These are phyloP conservation scores for Suillus subalutaceus DNA, from an alignment of 768 basidiomycete genomes.

Conservation along the genomic window DNA sequence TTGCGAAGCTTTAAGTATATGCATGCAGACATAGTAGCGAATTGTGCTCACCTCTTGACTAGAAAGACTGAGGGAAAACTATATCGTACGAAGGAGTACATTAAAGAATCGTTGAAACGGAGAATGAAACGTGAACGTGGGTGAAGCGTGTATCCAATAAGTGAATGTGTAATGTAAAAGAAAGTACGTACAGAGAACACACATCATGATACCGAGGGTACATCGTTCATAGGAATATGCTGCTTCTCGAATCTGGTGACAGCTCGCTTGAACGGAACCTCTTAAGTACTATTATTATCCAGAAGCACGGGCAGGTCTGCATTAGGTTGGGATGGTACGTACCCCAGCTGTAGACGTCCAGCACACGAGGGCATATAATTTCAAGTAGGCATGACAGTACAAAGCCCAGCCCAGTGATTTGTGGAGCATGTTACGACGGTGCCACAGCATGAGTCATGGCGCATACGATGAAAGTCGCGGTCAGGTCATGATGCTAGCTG, in stretches of 20 bases:
- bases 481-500: slow-evolving; percentile 96
- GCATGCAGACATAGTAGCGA: neutral
- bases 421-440: neutral
- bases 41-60: neutral
- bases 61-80: neutral
- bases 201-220: neutral
- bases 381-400: neutral
- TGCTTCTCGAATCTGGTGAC: neutral
- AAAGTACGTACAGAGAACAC: no score
- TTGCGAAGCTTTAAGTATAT: neutral
- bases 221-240: neutral
- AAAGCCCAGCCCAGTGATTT: neutral
- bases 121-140: neutral
- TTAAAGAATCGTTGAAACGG: neutral
- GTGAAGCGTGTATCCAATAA: neutral
- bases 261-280: neutral
- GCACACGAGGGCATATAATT: neutral
- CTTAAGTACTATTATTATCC: neutral
- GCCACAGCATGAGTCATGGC: slow-evolving; percentile 2
- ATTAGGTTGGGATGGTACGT: neutral
- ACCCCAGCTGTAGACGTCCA: neutral
- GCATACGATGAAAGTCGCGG: slow-evolving; percentile 89
- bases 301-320: neutral
- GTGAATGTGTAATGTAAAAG: slow-evolving; percentile 1
- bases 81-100: neutral